Evolutionary conservation across 108 stramenopile genomes (phyloP).

Genomic region (Craspedostauros australis): DNA sequence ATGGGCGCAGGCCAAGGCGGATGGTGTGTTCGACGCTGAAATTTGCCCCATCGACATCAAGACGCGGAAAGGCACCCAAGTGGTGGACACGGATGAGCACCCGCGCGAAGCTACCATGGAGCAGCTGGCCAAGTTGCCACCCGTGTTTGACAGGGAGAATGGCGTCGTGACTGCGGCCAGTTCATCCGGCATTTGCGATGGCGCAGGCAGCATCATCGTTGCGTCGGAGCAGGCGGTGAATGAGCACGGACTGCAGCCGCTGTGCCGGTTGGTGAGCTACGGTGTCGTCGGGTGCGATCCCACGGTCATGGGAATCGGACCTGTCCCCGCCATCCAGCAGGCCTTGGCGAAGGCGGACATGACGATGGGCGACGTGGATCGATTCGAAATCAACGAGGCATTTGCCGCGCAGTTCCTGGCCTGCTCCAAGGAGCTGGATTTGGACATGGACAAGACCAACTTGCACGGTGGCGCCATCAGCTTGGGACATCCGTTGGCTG

Average conservation of each 20-base stretch:
- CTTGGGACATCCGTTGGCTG: conserved; percentile 94
- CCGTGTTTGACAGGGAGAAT: conserved; percentile 91
- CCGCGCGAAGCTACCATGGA: conserved; percentile 87
- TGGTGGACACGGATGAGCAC: conserved; percentile 91
- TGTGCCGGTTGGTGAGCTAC: conserved; percentile 74
- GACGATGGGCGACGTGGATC: conserved; percentile 87
- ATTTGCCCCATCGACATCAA: conserved; percentile 91
- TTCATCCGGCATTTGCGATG: conserved; percentile 97
- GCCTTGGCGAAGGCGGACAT: conserved; percentile 78
- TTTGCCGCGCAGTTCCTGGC: conserved; percentile 96
- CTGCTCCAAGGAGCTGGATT: conserved; percentile 91
- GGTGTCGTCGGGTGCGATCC: conserved; percentile 88
- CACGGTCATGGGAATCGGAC: conserved; percentile 94
- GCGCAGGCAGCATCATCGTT: conserved; percentile 89
- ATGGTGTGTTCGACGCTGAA: conserved; percentile 86
- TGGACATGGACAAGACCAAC: conserved; percentile 90
- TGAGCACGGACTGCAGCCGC: conserved; percentile 79
- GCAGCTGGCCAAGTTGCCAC: conserved; percentile 74
- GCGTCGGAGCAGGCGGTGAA: conserved; percentile 85
- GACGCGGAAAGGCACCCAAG: conserved; percentile 71
- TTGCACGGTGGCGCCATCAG: conserved; percentile 93
- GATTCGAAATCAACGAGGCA: conserved; percentile 99
- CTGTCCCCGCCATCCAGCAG: conserved; percentile 87
- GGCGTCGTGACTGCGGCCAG: conserved; percentile 95
- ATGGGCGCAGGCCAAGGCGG: conserved; percentile 70